Evolutionary conservation across 306 rosid species (phyloP).

Genomic region (Vicia villosa): DNA sequence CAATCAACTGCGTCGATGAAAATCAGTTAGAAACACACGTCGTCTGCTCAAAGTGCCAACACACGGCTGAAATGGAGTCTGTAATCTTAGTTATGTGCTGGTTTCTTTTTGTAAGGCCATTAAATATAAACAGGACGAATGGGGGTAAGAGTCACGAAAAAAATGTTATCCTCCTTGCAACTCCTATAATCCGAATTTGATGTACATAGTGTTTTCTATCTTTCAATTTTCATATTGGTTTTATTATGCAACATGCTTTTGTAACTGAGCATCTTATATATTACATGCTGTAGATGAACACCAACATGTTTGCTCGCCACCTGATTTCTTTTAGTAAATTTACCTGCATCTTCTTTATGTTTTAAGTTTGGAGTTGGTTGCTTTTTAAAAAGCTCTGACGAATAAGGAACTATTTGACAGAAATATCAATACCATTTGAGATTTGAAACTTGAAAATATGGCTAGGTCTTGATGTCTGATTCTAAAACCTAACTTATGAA

Average conservation of each 20-base stretch:
- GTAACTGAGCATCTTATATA: conserved; percentile 40
- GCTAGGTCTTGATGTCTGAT: background rate
- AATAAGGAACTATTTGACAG: conserved; percentile 1
- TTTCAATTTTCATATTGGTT: conserved; percentile 27
- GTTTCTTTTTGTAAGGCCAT: conserved; percentile 42
- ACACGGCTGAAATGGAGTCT: conserved; percentile 27
- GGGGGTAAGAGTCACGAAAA: conserved; percentile 37
- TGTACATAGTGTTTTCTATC: conserved; percentile 49
- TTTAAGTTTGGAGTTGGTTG: background rate
- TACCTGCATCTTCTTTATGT: conserved; percentile 27
- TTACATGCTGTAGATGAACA: conserved; percentile 40
- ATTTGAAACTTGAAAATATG: background rate
- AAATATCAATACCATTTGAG: background rate
- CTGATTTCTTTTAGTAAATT: conserved; percentile 34
- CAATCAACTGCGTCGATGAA: conserved; percentile 50
- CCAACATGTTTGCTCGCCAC: conserved; percentile 49
- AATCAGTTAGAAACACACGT: conserved; percentile 1
- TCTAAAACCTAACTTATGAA: background rate
- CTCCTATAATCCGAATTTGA: conserved; percentile 35
- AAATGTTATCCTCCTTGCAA: conserved; percentile 35
- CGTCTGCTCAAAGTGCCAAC: conserved; percentile 27
- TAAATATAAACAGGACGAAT: conserved; percentile 33
- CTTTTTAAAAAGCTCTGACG: background rate
- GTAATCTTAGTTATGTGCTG: conserved; percentile 16
- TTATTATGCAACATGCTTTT: conserved; percentile 47